These are phyloP conservation scores for Vickermania ingenoplastis DNA, from an alignment of 208 protist genomes.

Conservation along the genomic window DNA sequence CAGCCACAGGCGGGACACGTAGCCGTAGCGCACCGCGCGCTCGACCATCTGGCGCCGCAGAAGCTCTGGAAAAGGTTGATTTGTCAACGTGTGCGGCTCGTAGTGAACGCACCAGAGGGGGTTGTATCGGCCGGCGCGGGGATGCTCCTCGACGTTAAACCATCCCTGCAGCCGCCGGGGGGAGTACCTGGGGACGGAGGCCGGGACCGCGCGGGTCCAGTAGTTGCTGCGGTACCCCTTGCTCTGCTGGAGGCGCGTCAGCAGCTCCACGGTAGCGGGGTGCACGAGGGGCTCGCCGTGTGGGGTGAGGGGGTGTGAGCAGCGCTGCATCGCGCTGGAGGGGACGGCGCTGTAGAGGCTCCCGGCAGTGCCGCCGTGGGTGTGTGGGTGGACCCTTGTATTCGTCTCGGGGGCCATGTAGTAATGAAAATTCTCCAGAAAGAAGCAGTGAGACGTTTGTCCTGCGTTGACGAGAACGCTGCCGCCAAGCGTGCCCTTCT, in stretches of 20 bases:
- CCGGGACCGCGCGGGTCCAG: slow-evolving; percentile 20
- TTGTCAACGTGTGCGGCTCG: slow-evolving; percentile 40
- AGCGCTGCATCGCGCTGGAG: background rate
- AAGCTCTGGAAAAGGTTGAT: slow-evolving; percentile 22
- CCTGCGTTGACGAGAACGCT: slow-evolving; percentile 55
- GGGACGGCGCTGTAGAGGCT: background rate
- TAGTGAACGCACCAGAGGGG: slow-evolving; percentile 58
- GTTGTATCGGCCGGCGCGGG: slow-evolving; percentile 44
- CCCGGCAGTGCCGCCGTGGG: background rate
- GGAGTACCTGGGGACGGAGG: background rate
- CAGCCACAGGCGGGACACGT: slow-evolving; percentile 70
- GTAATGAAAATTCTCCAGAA: slow-evolving; percentile 50
- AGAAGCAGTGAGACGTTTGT: slow-evolving; percentile 44
- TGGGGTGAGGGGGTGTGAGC: slow-evolving; percentile 9
- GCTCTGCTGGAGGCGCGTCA: slow-evolving; percentile 10
- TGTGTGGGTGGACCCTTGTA: background rate
- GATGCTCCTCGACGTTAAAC: slow-evolving; percentile 30
- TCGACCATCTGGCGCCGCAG: slow-evolving; percentile 38
- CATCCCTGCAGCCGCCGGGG: background rate
- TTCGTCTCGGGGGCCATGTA: background rate
- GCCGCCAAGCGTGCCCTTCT: slow-evolving; percentile 14
- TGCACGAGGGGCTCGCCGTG: slow-evolving; percentile 23
- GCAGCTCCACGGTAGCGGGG: slow-evolving; percentile 1
- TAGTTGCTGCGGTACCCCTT: slow-evolving; percentile 32
- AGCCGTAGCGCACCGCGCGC: slow-evolving; percentile 52